These are phyloP conservation scores for Sporothrix variecibatus DNA, from an alignment of 2,329 filamentous ascomycete species.

Conservation along the genomic window DNA sequence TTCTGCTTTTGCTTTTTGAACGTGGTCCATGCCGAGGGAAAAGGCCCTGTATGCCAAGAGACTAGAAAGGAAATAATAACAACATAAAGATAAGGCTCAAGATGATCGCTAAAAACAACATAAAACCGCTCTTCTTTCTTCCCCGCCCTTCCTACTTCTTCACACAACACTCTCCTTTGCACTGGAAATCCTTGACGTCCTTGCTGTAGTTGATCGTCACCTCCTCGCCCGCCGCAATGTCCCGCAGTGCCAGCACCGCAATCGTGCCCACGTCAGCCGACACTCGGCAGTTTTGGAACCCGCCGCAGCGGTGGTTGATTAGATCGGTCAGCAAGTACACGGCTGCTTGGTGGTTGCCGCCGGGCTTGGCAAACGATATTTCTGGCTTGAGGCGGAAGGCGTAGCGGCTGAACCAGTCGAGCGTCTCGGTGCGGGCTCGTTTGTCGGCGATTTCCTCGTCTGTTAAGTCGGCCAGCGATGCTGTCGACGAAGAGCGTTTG, in stretches of 20 bases:
- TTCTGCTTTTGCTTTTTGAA: neutral
- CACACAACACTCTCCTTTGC: constrained; percentile 34
- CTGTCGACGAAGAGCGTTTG: neutral
- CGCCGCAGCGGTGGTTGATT: constrained; percentile 42
- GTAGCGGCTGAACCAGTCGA: constrained; percentile 33
- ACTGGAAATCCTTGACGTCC: constrained; percentile 34
- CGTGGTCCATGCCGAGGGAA: neutral
- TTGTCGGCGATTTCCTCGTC: neutral
- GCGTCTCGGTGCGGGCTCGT: constrained; percentile 24
- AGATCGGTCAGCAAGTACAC: constrained; percentile 33
- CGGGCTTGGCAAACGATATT: constrained; percentile 22
- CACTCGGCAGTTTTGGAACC: constrained; percentile 36
- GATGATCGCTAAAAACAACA: neutral
- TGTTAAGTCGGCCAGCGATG: neutral
- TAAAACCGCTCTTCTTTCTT: neutral
- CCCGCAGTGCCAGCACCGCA: constrained; percentile 33
- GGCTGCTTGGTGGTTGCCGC: constrained; percentile 28
- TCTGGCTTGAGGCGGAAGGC: constrained; percentile 31
- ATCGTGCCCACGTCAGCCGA: constrained; percentile 32
- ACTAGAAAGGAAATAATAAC: neutral
- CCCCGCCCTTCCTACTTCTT: neutral
- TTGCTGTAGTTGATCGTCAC: constrained; percentile 44
- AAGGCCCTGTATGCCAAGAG: constrained; percentile 17
- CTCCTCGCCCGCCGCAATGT: constrained; percentile 39
- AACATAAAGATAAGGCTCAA: neutral